These are phyloP conservation scores for Phytophthora europaea DNA, from an alignment of 352 stramenopile species.

Conservation along the genomic window DNA sequence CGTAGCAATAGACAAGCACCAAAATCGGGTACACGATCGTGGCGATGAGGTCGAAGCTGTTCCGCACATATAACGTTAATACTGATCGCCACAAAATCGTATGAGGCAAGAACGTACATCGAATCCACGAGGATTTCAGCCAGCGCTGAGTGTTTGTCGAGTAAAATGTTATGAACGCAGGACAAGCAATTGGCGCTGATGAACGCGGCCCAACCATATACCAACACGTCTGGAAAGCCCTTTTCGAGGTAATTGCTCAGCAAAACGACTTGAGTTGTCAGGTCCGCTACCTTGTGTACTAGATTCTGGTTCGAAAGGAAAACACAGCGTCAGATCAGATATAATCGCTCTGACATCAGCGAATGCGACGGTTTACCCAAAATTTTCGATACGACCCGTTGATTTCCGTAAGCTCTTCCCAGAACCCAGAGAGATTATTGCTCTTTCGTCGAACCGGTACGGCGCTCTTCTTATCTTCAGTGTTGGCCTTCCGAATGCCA, in stretches of 20 bases:
- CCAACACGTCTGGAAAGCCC: conserved; percentile 37
- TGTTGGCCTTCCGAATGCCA: conserved; percentile 16
- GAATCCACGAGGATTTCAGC: conserved; percentile 47
- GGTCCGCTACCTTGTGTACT: conserved; percentile 42
- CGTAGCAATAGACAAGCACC: conserved; percentile 42
- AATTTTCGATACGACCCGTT: conserved; percentile 50
- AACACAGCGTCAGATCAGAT: conserved; percentile 11
- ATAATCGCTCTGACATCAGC: background rate
- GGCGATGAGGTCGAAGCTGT: conserved; percentile 49
- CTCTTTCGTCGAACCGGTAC: background rate
- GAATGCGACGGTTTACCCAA: conserved; percentile 39
- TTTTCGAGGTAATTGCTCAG: conserved; percentile 41
- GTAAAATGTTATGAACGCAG: conserved; percentile 30
- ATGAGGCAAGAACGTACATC: conserved; percentile 31
- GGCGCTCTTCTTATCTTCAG: conserved; percentile 6
- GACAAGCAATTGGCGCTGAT: conserved; percentile 44
- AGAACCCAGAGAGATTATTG: conserved; percentile 12
- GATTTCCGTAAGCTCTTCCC: conserved; percentile 37
- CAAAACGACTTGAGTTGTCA: conserved; percentile 37
- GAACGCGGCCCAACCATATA: conserved; percentile 40
- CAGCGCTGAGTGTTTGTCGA: conserved; percentile 36
- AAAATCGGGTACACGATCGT: conserved; percentile 47
- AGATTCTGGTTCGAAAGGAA: conserved; percentile 42
- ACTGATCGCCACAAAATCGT: background rate
- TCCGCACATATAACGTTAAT: background rate